phyloP scores from a whole-genome alignment of 2,329 filamentous ascomycete species.

The Fusarium kyushuense region DNA sequence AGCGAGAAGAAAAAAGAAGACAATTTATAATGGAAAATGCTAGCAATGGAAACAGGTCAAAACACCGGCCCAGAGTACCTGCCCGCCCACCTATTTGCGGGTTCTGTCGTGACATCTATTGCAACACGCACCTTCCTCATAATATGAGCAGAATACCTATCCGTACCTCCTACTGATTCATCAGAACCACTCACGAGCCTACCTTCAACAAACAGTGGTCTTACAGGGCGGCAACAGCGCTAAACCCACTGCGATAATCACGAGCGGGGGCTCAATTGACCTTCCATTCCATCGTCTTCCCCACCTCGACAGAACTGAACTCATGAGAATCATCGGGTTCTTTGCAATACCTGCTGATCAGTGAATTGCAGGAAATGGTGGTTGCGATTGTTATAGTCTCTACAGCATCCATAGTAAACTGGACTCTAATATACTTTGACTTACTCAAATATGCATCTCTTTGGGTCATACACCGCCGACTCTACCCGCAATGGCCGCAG shows the following conservation, averaged over 20 bases:
- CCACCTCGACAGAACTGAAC: slow-evolving; percentile 5
- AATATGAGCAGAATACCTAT: slow-evolving; percentile 15
- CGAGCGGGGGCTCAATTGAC: slow-evolving; percentile 19
- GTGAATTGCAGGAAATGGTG: too few species aligned
- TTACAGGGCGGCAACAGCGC: slow-evolving; percentile 19
- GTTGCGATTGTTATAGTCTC: neutral
- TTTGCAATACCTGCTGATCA: neutral
- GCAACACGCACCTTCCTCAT: slow-evolving; percentile 9
- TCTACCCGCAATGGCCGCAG: slow-evolving; percentile 34
- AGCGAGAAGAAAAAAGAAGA: neutral
- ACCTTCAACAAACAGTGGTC: slow-evolving; percentile 1
- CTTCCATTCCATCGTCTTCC: slow-evolving; percentile 33
- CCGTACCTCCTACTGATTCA: neutral
- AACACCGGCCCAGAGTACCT: neutral
- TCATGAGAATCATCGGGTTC: neutral
- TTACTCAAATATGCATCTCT: neutral
- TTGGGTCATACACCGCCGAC: slow-evolving; percentile 14
- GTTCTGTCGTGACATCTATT: neutral
- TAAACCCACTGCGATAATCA: slow-evolving; percentile 35
- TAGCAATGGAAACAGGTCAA: neutral
- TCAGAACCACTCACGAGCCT: slow-evolving; percentile 11
- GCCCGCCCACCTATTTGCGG: neutral
- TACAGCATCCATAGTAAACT: neutral
- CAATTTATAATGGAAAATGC: slow-evolving; percentile 1
- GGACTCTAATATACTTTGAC: too few species aligned